Base-by-base conservation (phyloP, 495 filamentous ascomycete genomes). In the Penicillium argentinense region DNA sequence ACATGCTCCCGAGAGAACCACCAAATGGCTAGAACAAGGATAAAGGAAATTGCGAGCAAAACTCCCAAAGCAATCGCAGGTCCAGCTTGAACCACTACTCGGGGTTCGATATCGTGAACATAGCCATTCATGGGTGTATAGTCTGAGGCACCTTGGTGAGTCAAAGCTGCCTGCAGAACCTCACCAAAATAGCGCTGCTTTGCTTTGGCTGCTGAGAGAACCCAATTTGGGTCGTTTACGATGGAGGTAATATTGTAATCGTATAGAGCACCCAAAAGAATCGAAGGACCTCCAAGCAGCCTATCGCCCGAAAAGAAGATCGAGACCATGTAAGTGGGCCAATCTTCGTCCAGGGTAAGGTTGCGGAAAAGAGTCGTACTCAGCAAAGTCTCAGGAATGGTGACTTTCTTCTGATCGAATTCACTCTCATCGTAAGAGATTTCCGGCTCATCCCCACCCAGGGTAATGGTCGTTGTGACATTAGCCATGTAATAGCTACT, bases 161-260 rank as follows among this genome's bases (percentile, higher is more conserved):
- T 40, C 12, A 67, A 62, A 1, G 47, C 38, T 22, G 66, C 39
- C 25, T 63, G 59, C 6, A 70, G 27, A 1, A 61, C 48, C 23
- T 72, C 69, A 0, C 64, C 69, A 46, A 70, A 55, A 30, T 62
- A 69, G 5, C 69, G 56, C 27, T 67, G 65, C 23, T 69, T 63
- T 7, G 68, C 42, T 23, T 53, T 59, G 3, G 38, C 54, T 3
- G 60, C 62, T 26, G 54, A 54, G 7, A 17, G 6, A 0, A 47
- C 29, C 19, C 45, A 23, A 9, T 55, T 17, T 11, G 49, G 39
- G 47, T 62, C 59, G 0, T 17, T 43, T 17, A 56, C 30, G 19
- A 69, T 36, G 4, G 32, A 9, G 0, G 44, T 51, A 11, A 60
- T 51, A 22, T 61, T 55, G 23, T 58, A 57, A n/a, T 55, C 39